Conservation (phyloP, 2,329 filamentous ascomycete genomes). For the Fusarium equiseti region DNA sequence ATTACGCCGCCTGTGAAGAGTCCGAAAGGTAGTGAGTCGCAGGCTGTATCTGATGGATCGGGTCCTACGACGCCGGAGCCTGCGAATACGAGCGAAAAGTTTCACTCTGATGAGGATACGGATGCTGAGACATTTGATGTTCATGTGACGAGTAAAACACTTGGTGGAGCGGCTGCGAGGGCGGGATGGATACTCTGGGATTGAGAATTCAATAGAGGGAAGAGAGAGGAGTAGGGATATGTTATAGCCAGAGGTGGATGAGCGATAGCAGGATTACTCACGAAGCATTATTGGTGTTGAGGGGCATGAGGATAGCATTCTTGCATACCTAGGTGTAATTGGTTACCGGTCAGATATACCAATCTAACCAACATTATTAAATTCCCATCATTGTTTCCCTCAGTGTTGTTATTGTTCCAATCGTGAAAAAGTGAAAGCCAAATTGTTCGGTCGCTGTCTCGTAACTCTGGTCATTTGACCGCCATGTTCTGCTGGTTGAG, state of each 20-base stretch:
- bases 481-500: background rate
- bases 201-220: slow-evolving; percentile 1
- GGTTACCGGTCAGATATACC: slow-evolving; percentile 8
- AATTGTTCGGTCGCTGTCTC: background rate
- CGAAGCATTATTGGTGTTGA: slow-evolving; percentile 7
- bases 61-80: slow-evolving; percentile 26
- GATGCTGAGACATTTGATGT: slow-evolving; percentile 50
- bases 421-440: background rate
- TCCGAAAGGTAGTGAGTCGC: background rate
- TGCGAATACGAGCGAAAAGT: slow-evolving; percentile 51
- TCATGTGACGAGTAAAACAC: slow-evolving; percentile 12
- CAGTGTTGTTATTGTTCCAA: background rate
- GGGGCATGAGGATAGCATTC: background rate
- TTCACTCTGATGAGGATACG: slow-evolving; percentile 51
- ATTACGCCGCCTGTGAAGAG: slow-evolving; percentile 41
- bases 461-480: background rate
- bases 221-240: background rate
- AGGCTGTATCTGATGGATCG: slow-evolving; percentile 9
- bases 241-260: background rate
- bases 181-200: slow-evolving; percentile 46
- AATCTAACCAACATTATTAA: slow-evolving; percentile 4
- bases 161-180: slow-evolving; percentile 23
- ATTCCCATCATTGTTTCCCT: background rate
- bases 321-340: background rate
- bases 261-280: background rate